Conservation (phyloP, 805 yeast species). For the Phaffomyces thermotolerans region DNA sequence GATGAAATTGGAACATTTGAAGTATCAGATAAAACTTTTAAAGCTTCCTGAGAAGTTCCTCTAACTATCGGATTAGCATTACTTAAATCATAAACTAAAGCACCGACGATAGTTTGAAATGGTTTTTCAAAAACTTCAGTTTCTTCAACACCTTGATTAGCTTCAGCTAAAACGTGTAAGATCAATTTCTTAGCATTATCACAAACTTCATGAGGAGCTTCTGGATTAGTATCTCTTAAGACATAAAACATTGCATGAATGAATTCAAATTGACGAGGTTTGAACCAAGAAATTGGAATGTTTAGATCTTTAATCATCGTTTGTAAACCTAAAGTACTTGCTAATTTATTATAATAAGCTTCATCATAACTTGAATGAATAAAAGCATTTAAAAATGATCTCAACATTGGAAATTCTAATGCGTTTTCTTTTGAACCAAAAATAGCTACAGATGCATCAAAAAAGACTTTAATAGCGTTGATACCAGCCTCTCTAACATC, state of each 20-base stretch:
- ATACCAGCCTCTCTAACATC: constrained; percentile 69
- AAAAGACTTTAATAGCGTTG: constrained; percentile 54
- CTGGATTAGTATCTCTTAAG: constrained; percentile 79
- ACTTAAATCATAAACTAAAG: constrained; percentile 86
- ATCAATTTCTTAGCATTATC: constrained; percentile 65
- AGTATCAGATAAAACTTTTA: constrained; percentile 60
- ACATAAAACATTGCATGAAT: constrained; percentile 85
- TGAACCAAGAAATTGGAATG: constrained; percentile 68
- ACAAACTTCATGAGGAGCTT: constrained; percentile 77
- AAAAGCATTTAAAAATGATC: constrained; percentile 71
- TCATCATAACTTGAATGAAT: constrained; percentile 91
- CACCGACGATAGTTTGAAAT: constrained; percentile 77
- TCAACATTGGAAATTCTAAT: constrained; percentile 64
- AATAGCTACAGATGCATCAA: constrained; percentile 50
- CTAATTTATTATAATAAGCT: constrained; percentile 75
- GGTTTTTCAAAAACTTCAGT: constrained; percentile 61
- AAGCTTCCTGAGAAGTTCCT: constrained; percentile 67
- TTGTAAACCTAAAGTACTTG: constrained; percentile 80
- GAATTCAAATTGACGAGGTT: constrained; percentile 73
- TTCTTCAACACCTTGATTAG: constrained; percentile 55
- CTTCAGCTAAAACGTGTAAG: constrained; percentile 52
- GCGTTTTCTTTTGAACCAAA: constrained; percentile 66
- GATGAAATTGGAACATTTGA: constrained; percentile 64
- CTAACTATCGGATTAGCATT: constrained; percentile 82
- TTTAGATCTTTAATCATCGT: constrained; percentile 62